phyloP scores from a whole-genome alignment of 1,284 basidiomycete genomes.

The Chiua sp. region DNA sequence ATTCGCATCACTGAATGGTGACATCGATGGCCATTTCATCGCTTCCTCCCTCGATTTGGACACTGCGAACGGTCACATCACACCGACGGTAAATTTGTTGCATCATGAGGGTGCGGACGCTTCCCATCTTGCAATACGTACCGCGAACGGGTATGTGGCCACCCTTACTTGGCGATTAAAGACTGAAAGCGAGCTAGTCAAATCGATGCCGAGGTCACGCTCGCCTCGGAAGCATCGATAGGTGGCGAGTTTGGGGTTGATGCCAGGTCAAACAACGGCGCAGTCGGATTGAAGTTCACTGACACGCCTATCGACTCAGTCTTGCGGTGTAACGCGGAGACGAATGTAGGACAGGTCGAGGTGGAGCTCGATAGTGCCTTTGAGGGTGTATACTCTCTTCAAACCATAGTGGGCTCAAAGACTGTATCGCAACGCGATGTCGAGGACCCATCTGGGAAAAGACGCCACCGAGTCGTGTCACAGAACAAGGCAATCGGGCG shows the following conservation, averaged over 20 bases:
- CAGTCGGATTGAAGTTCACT: constrained; percentile 39
- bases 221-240: constrained; percentile 28
- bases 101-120: constrained; percentile 33
- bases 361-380: constrained; percentile 45
- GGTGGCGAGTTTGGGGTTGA: constrained; percentile 44
- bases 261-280: constrained; percentile 33
- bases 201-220: constrained; percentile 36
- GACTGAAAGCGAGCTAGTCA: constrained; percentile 30
- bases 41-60: constrained; percentile 40
- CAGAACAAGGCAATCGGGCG: constrained; percentile 2
- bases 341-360: constrained; percentile 37
- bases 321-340: constrained; percentile 40
- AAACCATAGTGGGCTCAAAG: constrained; percentile 28
- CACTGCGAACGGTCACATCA: constrained; percentile 45
- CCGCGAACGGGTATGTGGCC: constrained; percentile 45
- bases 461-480: constrained; percentile 37
- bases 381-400: constrained; percentile 48
- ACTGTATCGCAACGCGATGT: constrained; percentile 25
- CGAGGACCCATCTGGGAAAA: constrained; percentile 47
- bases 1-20: constrained; percentile 41
- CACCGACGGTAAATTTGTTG: constrained; percentile 39
- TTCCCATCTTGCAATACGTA: constrained; percentile 34
- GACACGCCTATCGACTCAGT: constrained; percentile 45
- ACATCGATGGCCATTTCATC: constrained; percentile 50
- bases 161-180: not conserved